These are phyloP conservation scores for Pythium oligandrum DNA, from an alignment of 352 stramenopile genomes.

Conservation along the genomic window DNA sequence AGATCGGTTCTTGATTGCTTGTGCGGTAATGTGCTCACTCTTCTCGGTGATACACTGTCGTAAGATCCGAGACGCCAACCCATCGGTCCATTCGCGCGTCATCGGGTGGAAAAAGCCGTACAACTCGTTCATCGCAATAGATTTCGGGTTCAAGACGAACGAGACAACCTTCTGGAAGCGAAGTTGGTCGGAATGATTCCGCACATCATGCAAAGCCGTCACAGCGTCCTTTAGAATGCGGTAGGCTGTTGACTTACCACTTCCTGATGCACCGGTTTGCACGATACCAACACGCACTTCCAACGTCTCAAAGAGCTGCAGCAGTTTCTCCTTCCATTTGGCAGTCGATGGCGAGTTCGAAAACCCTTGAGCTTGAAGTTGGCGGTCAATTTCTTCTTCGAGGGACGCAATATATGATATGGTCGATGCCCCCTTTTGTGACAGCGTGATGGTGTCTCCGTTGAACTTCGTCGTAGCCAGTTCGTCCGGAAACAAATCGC, in stretches of 20 bases:
- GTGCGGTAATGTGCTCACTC: conserved; percentile 30
- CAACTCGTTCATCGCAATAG: conserved; percentile 71
- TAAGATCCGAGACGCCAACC: conserved; percentile 68
- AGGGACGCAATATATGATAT: conserved; percentile 26
- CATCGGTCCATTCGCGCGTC: conserved; percentile 82
- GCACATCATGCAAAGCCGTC: conserved; percentile 39
- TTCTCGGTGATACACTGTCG: conserved; percentile 70
- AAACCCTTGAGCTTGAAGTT: conserved; percentile 56
- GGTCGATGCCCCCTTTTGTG: not conserved
- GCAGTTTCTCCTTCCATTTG: conserved; percentile 82
- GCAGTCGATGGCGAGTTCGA: conserved; percentile 29
- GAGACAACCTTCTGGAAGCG: conserved; percentile 56
- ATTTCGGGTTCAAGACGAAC: conserved; percentile 76
- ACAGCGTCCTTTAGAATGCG: conserved; percentile 44
- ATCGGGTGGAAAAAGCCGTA: conserved; percentile 85
- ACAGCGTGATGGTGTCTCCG: not conserved
- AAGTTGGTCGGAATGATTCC: conserved; percentile 31
- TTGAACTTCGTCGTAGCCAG: conserved; percentile 1
- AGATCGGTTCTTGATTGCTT: conserved; percentile 3
- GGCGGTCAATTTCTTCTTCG: conserved; percentile 70
- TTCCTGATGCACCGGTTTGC: conserved; percentile 65
- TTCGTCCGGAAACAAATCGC: conserved; percentile 80
- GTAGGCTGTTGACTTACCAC: conserved; percentile 61
- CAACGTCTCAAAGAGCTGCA: conserved; percentile 91
- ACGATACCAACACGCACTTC: conserved; percentile 89